A percentile compares a stretch with the other conserved stretches of the same genome.
phyloP scores from a whole-genome alignment of 441 rosid genomes.

The Cnidoscolus chayamansa region DNA sequence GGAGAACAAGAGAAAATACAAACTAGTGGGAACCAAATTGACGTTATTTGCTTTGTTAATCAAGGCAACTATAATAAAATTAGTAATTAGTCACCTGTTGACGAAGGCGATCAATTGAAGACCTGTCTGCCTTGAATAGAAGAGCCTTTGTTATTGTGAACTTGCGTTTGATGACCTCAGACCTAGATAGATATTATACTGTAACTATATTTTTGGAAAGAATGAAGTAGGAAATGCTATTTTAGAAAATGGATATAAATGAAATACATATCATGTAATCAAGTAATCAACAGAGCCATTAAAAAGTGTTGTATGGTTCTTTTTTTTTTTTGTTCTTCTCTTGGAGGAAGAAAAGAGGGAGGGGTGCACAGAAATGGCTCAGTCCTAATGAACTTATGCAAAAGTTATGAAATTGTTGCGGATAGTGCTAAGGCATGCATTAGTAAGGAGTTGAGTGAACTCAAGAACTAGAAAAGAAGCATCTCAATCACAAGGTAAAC shows the following conservation, averaged over 20 bases:
- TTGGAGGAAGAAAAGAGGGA: background rate
- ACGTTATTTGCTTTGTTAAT: conserved; percentile 3
- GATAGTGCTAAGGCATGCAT: background rate
- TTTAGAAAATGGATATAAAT: background rate
- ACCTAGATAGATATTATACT: conserved; percentile 33
- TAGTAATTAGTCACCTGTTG: conserved; percentile 58
- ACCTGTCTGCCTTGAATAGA: conserved; percentile 74
- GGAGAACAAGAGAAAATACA: conserved; percentile 23
- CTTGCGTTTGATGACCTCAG: conserved; percentile 68
- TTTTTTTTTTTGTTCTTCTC: too few relatives aligned
- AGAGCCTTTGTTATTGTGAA: conserved; percentile 74
- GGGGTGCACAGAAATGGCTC: background rate
- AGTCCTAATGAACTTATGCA: background rate
- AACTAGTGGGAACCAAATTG: conserved; percentile 2
- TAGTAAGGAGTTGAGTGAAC: background rate
- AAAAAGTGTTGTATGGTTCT: background rate
- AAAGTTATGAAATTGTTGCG: background rate
- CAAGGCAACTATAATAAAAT: conserved; percentile 10
- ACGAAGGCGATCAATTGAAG: conserved; percentile 70
- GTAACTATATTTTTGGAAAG: background rate
- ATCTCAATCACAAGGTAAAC: background rate
- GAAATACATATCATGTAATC: background rate
- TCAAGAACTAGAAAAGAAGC: background rate
- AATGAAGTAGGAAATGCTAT: background rate
- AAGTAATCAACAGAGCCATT: background rate